Base-by-base conservation (phyloP, 2,329 filamentous ascomycete genomes). In the Chaetomium olivaceum region DNA sequence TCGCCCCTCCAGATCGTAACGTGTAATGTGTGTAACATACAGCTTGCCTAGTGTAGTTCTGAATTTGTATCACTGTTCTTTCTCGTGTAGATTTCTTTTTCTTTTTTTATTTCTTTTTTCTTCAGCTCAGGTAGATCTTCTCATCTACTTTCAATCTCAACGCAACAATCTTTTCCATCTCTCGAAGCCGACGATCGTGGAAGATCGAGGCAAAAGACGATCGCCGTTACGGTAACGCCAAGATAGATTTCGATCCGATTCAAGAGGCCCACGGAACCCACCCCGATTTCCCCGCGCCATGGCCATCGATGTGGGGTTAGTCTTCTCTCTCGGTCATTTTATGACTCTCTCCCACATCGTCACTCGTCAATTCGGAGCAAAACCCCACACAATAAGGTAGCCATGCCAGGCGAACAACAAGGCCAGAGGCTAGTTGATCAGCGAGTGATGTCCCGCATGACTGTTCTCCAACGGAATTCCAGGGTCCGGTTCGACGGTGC, bases 391-490 rank as follows among this genome's bases (percentile, higher is more conserved):
- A 48, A 23, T 9, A 31, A 27, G 43, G 61, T 50, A 16, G 39
- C 33, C 16, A 29, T n/a, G 52, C 19, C 52, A 36, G 25, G 54
- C 31, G 11, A 19, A 1, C 33, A n/a, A 3, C 39, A 16, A 50
- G 19, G 39, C 39, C 3, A n/a, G 39, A n/a, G 43, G 2, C 43
- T 27, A 50, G 61, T 51, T 2, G 21, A 43, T n/a, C 50, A 16
- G 48, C 60, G 29, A 62, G 36, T 36, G 8, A 1, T 23, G 29
- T 14, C 54, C 43, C 51, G 52, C 62, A 68, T 69, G 65, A 63
- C 65, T 56, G 23, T 58, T 54, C 6, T 33, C 31, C 57, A 62
- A 58, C 66, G 66, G 69, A 65, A 70, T 56, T 27, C 61, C 58
- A 68, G 46, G 64, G 62, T 68, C 67, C 67, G 68, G 54, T 25